Percentiles rank a stretch among this genome's conserved stretches.
Conservation (phyloP, 2,329 filamentous ascomycete genomes). For the Pseudogymnoascus sp. region DNA sequence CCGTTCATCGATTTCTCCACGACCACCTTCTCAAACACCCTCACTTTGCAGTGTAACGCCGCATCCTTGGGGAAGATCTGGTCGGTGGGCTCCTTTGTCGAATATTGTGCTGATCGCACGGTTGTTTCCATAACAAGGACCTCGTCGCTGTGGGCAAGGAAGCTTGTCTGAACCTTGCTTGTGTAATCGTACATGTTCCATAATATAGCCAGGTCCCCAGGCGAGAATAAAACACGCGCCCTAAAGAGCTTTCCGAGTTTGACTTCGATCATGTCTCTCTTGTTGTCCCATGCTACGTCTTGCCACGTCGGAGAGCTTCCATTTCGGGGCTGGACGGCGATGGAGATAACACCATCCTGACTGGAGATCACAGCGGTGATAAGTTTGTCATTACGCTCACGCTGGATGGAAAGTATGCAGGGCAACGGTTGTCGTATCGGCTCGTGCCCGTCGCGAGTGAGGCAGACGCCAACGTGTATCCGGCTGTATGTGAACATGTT, state of each 20-base stretch:
- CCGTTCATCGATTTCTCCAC: conserved; percentile 66
- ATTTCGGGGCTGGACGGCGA: conserved; percentile 63
- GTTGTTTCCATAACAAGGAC: conserved; percentile 59
- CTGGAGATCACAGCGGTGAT: conserved; percentile 69
- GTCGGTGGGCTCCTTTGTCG: conserved; percentile 63
- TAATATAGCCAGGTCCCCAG: conserved; percentile 69
- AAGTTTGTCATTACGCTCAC: conserved; percentile 60
- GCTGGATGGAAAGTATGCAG: conserved; percentile 67
- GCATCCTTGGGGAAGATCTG: conserved; percentile 69
- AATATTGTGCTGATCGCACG: conserved; percentile 70
- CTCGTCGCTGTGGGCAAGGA: conserved; percentile 65
- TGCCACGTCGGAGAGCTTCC: conserved; percentile 67
- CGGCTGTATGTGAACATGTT: conserved; percentile 73
- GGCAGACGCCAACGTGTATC: conserved; percentile 63
- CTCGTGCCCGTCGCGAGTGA: conserved; percentile 66
- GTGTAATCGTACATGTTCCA: conserved; percentile 84
- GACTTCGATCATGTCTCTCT: conserved; percentile 57
- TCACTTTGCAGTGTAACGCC: conserved; percentile 61
- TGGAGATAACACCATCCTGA: conserved; percentile 69
- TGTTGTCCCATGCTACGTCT: conserved; percentile 71
- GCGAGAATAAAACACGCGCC: conserved; percentile 61
- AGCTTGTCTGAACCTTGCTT: conserved; percentile 62
- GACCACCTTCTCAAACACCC: conserved; percentile 64
- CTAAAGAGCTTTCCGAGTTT: conserved; percentile 69
- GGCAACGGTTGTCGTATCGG: conserved; percentile 62